phyloP scores from a whole-genome alignment of 352 stramenopile genomes.

The Phytophthora syringae region DNA sequence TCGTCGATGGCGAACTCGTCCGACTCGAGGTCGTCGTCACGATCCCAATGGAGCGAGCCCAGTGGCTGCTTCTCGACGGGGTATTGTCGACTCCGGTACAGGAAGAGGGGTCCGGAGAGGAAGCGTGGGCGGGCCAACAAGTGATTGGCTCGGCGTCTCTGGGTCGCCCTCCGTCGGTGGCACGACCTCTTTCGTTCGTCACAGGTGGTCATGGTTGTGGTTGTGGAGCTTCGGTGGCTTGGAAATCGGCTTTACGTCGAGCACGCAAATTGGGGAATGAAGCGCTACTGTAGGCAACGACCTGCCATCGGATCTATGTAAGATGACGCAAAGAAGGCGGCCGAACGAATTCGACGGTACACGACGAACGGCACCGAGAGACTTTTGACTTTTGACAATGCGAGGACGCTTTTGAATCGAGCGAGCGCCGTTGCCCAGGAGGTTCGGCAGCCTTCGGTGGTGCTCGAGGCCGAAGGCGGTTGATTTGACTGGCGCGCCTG shows the following conservation, averaged over 20 bases:
- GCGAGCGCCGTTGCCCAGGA: too few species aligned
- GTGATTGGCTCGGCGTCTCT: conserved; percentile 11
- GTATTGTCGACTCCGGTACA: conserved; percentile 8
- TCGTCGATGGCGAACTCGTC: conserved; percentile 25
- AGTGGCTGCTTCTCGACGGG: not conserved
- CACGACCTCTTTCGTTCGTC: conserved; percentile 24
- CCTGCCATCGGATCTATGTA: not conserved
- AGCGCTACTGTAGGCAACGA: not conserved
- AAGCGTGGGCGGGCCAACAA: conserved; percentile 11
- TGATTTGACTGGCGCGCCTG: not conserved
- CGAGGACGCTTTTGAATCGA: too few species aligned
- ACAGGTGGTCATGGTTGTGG: conserved; percentile 9
- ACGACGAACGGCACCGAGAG: too few species aligned
- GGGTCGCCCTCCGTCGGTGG: conserved; percentile 6
- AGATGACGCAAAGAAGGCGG: conserved; percentile 29
- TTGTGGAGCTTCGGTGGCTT: not conserved
- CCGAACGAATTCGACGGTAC: conserved; percentile 26
- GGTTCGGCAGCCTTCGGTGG: not conserved
- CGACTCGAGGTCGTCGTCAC: conserved; percentile 1
- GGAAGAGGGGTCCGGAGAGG: conserved; percentile 16
- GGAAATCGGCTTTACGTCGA: conserved; percentile 9
- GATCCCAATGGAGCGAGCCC: conserved; percentile 4
- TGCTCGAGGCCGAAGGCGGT: not conserved
- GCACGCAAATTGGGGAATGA: conserved; percentile 37
- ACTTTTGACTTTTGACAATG: too few species aligned